These are phyloP conservation scores for Zoysia japonica DNA, from an alignment of 176 grass and related monocot species.

Conservation along the genomic window DNA sequence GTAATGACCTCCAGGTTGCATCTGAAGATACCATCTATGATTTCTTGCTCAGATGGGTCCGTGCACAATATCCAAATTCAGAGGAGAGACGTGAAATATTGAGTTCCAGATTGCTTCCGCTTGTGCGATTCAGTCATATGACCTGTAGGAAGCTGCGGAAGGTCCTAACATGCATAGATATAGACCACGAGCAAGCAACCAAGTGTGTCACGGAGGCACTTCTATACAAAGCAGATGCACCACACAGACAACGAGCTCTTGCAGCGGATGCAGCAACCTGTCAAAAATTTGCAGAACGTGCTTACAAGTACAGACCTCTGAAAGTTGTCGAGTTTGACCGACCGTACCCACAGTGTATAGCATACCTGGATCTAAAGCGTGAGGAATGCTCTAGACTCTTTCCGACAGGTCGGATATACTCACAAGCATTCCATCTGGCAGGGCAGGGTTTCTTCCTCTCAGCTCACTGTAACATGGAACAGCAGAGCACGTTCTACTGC, in stretches of 20 bases:
- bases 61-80: constrained; percentile 47
- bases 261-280: constrained; percentile 43
- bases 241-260: constrained; percentile 57
- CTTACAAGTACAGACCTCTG: constrained; percentile 73
- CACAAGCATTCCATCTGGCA: constrained; percentile 71
- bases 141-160: constrained; percentile 67
- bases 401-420: constrained; percentile 60
- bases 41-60: constrained; percentile 74
- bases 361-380: constrained; percentile 76
- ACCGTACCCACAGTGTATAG: constrained; percentile 71
- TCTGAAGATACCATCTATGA: constrained; percentile 77
- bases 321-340: constrained; percentile 83
- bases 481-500: constrained; percentile 53
- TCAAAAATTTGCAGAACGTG: constrained; percentile 46
- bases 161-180: constrained; percentile 59
- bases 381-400: constrained; percentile 71
- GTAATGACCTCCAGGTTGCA: constrained; percentile 69
- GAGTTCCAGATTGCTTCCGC: constrained; percentile 58
- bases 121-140: constrained; percentile 78
- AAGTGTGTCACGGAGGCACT: constrained; percentile 71
- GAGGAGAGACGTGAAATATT: constrained; percentile 74
- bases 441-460: constrained; percentile 75
- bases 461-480: constrained; percentile 64
- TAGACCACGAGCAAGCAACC: constrained; percentile 61
- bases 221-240: constrained; percentile 66